Conservation (phyloP, 1,139 yeast genomes). For the Blastobotrys capitulatus region DNA sequence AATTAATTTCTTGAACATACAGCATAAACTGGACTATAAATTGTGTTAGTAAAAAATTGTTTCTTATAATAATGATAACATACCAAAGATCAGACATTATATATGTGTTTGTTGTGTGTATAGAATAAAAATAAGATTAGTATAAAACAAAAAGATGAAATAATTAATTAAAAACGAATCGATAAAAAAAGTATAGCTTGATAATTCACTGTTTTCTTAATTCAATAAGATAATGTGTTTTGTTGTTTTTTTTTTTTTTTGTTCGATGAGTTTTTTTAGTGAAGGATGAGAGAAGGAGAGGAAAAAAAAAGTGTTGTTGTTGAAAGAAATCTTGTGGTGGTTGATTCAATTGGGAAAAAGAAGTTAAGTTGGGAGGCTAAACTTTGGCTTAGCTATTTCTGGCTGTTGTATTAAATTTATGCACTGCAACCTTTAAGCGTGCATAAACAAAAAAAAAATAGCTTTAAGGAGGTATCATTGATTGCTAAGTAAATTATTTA, state of each 20-base stretch:
- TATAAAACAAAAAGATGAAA: background rate
- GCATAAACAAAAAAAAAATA: no score
- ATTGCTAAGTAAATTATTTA: no score
- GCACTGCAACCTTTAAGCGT: no score
- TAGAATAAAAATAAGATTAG: background rate
- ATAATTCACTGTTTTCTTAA: no score
- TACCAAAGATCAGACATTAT: conserved; percentile 37
- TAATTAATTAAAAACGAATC: background rate
- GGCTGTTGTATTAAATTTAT: background rate
- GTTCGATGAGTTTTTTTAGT: no score
- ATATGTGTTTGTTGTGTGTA: background rate
- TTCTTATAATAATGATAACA: conserved; percentile 13
- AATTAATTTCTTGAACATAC: conserved; percentile 28
- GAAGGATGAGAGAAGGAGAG: background rate
- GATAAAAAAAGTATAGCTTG: background rate
- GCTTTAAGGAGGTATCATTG: no score
- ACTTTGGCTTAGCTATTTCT: background rate
- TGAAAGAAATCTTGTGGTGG: no score
- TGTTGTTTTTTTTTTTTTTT: background rate
- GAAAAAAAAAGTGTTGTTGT: background rate
- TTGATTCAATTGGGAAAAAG: no score
- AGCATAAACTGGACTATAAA: conserved; percentile 67
- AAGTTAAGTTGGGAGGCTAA: background rate
- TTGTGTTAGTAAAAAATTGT: background rate
- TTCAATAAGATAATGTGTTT: no score